phyloP scores from a whole-genome alignment of 2,329 filamentous ascomycete species.

The Fusarium musae region DNA sequence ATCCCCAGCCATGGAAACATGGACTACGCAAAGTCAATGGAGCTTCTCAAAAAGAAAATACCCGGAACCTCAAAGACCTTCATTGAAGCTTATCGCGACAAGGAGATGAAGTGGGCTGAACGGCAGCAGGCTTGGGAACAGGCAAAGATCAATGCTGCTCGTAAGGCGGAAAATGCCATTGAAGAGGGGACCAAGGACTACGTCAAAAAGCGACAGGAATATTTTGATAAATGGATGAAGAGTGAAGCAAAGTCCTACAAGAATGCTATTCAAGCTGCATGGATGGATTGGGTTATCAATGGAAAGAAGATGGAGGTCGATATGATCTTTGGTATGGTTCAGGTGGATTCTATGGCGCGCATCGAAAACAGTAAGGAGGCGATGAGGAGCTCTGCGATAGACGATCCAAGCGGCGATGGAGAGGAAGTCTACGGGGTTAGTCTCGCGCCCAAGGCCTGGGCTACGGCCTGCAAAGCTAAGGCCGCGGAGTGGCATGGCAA shows the following conservation, averaged over 20 bases:
- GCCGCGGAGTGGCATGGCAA: neutral
- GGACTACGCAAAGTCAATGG: neutral
- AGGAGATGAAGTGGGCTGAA: neutral
- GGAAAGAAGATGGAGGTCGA: neutral
- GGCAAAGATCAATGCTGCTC: neutral
- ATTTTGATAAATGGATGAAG: neutral
- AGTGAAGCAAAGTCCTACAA: accelerated
- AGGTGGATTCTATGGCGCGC: neutral
- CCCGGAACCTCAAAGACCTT: neutral
- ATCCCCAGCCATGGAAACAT: neutral
- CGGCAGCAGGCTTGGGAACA: neutral
- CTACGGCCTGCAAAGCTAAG: neutral
- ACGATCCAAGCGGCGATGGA: neutral
- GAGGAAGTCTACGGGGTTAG: neutral
- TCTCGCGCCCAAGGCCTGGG: neutral
- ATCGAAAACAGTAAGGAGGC: neutral
- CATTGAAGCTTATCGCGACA: neutral
- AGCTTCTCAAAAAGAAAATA: neutral
- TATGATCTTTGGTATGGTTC: neutral
- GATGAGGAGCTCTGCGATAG: neutral
- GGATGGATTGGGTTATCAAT: neutral
- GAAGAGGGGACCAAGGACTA: neutral
- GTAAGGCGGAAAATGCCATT: neutral
- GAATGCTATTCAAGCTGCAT: neutral
- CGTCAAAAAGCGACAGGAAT: neutral